Conservation (phyloP, 2,329 filamentous ascomycete species). For the Trichoderma semiorbis region DNA sequence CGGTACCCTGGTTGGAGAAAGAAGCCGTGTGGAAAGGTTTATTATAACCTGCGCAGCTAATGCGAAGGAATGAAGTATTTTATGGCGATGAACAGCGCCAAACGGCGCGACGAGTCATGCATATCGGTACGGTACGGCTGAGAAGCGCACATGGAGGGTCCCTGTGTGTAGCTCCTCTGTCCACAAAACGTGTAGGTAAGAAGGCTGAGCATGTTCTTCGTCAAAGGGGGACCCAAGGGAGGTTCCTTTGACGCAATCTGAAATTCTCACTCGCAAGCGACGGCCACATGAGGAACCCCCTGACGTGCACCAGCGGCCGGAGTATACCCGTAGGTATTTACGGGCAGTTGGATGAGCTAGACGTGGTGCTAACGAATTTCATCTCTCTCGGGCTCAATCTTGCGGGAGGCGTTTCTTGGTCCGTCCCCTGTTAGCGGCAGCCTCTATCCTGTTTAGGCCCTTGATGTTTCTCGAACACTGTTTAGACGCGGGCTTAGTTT, state of each 20-base stretch:
- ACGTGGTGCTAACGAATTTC: conserved; percentile 3
- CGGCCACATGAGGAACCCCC: conserved; percentile 12
- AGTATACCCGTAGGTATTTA: background rate
- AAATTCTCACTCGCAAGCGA: background rate
- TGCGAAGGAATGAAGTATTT: background rate
- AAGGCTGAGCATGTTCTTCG: background rate
- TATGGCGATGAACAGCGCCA: background rate
- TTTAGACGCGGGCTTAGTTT: background rate
- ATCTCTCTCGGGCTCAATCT: conserved; percentile 11
- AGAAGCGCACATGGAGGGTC: background rate
- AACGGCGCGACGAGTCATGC: background rate
- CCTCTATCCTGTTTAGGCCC: background rate
- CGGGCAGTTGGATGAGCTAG: background rate
- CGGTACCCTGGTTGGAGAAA: background rate
- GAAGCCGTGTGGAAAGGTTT: background rate
- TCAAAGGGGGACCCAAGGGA: background rate
- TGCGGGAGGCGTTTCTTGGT: conserved; percentile 12
- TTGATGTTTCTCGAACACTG: conserved; percentile 1
- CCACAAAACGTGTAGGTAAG: background rate
- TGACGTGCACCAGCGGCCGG: conserved; percentile 1
- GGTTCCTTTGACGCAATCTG: background rate
- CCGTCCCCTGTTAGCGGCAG: conserved; percentile 2
- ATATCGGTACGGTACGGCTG: background rate
- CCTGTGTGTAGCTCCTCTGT: background rate
- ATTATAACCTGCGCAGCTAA: background rate